Conservation (phyloP, 306 rosid species). For the Carpinus viminea region DNA sequence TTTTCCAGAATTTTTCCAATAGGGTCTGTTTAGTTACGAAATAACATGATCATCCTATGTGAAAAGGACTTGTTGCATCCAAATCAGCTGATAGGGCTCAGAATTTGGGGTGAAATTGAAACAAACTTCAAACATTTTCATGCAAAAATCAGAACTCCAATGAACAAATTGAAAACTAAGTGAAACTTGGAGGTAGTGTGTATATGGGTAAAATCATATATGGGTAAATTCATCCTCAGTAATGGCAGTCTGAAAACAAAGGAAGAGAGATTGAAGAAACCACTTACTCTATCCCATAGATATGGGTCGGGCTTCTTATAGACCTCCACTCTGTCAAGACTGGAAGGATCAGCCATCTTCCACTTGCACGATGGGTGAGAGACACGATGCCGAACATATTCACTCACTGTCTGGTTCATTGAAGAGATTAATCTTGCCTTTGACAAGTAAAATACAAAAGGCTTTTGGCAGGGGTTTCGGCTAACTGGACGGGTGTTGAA, state of each 20-base stretch:
- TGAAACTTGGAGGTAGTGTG: not conserved
- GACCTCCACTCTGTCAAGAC: conserved; percentile 51
- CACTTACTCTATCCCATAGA: conserved; percentile 89
- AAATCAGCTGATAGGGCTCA: not conserved
- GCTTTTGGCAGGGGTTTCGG: conserved; percentile 89
- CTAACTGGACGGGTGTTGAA: conserved; percentile 94
- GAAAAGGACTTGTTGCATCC: not conserved
- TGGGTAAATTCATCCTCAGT: not conserved
- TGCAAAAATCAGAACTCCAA: not conserved
- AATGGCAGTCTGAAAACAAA: not conserved
- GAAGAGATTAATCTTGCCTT: conserved; percentile 44
- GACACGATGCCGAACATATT: conserved; percentile 55
- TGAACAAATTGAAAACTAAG: not conserved
- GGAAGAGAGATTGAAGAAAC: not conserved
- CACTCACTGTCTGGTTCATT: conserved; percentile 48
- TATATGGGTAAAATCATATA: not conserved
- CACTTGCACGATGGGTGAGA: conserved; percentile 76
- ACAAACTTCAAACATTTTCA: too few relatives aligned
- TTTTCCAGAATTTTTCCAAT: too few relatives aligned
- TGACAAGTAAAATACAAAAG: conserved; percentile 80
- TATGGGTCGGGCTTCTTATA: conserved; percentile 73
- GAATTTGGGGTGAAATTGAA: not conserved
- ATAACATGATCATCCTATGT: too few relatives aligned
- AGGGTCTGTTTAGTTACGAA: not conserved
- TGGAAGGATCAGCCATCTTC: conserved; percentile 74